Percentiles rank a stretch among this genome's conserved stretches.
Evolutionary conservation across 1,284 basidiomycete genomes (phyloP).

Genomic region (Cutaneotrichosporon mucoides): DNA sequence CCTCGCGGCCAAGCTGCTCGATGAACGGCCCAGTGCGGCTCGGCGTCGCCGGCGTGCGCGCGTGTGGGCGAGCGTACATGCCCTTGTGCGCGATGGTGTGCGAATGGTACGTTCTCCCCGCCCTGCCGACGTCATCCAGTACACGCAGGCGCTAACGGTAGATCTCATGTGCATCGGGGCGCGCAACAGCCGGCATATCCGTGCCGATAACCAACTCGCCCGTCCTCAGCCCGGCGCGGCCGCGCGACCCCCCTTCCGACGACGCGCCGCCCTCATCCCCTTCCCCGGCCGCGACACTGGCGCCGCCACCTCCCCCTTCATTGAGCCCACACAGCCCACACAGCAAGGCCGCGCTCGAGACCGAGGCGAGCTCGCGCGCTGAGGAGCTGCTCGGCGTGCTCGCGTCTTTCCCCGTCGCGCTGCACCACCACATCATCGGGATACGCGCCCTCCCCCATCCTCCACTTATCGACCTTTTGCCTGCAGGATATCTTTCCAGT

Average conservation of each 20-base stretch:
- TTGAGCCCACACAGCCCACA: not conserved
- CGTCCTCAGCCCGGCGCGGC: not conserved
- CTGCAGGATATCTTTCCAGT: constrained; percentile 37
- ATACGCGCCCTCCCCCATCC: constrained; percentile 43
- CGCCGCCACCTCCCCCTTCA: not conserved
- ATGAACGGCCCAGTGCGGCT: constrained; percentile 10
- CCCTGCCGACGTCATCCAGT: not conserved
- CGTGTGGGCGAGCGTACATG: constrained; percentile 42
- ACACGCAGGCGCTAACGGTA: not conserved
- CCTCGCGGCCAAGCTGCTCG: constrained; percentile 10
- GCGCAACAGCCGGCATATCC: not conserved
- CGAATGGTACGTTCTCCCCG: constrained; percentile 31
- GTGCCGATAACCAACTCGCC: not conserved
- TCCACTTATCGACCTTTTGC: constrained; percentile 44
- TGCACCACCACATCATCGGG: constrained; percentile 46
- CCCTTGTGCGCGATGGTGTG: constrained; percentile 39
- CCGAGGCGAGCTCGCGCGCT: constrained; percentile 2
- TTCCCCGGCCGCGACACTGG: not conserved
- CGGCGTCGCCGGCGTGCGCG: constrained; percentile 1
- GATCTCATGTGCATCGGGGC: constrained; percentile 11
- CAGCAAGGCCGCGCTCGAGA: not conserved
- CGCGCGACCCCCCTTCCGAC: not conserved
- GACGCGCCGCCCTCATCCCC: not conserved
- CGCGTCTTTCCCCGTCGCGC: constrained; percentile 44
- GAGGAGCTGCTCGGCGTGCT: constrained; percentile 44